These are phyloP conservation scores for Leucosporidium yakuticum DNA, from an alignment of 768 basidiomycete genomes.

Conservation along the genomic window DNA sequence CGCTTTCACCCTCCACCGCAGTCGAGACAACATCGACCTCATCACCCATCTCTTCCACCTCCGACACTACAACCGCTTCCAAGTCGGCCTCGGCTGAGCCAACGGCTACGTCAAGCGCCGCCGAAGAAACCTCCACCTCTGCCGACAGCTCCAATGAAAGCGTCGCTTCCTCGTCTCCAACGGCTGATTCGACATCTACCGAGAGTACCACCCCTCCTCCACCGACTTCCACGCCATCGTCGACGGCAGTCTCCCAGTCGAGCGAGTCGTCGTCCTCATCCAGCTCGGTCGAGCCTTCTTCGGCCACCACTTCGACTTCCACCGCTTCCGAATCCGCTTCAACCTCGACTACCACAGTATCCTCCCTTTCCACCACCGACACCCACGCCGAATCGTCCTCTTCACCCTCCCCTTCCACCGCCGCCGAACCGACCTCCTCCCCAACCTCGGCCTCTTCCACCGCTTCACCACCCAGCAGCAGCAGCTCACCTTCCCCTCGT, in stretches of 20 bases:
- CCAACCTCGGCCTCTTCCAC: too few species aligned
- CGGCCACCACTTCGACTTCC: neutral
- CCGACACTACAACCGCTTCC: neutral
- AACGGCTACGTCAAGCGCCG: too few species aligned
- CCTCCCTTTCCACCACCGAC: neutral
- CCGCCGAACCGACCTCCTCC: too few species aligned
- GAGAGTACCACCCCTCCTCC: neutral
- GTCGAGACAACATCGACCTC: neutral
- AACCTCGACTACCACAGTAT: neutral
- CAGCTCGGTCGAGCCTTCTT: neutral
- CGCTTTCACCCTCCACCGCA: neutral
- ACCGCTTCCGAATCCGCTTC: neutral
- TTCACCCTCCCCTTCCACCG: too few species aligned
- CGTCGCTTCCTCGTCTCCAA: too few species aligned
- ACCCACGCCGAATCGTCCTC: neutral
- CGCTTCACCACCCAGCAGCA: too few species aligned
- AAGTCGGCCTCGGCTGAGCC: too few species aligned
- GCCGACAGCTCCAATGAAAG: too few species aligned
- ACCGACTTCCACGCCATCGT: neutral
- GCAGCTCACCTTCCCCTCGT: too few species aligned
- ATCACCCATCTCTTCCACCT: neutral
- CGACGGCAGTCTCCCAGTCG: neutral
- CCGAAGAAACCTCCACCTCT: too few species aligned
- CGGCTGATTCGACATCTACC: too few species aligned
- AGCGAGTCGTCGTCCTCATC: neutral